A percentile compares a stretch with the other conserved stretches of the same genome.
These are phyloP conservation scores for Umbelopsis ramanniana DNA, from an alignment of 192 early-diverging fungal species.

Conservation along the genomic window DNA sequence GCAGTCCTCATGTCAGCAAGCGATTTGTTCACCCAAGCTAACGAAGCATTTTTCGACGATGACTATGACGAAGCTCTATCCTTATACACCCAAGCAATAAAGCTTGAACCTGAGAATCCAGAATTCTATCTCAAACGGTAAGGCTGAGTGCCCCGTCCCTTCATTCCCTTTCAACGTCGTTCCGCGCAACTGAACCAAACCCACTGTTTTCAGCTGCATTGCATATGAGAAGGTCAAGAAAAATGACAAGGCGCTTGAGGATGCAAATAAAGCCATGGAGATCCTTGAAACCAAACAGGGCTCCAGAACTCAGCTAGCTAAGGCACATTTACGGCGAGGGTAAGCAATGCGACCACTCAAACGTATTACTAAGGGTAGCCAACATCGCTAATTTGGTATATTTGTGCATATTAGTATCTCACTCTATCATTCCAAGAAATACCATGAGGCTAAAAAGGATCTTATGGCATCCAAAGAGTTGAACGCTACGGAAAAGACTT, in stretches of 20 bases:
- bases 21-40: constrained; percentile 51
- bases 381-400: not conserved
- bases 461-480: constrained; percentile 50
- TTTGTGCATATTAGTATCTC: constrained; percentile 44
- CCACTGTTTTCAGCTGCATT: constrained; percentile 49
- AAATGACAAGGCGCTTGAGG: constrained; percentile 59
- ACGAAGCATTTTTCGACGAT: constrained; percentile 79
- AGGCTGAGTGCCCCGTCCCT: not conserved
- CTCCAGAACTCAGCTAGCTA: constrained; percentile 56
- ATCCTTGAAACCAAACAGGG: constrained; percentile 57
- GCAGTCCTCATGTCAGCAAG: constrained; percentile 1
- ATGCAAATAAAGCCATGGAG: constrained; percentile 65
- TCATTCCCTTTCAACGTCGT: not conserved
- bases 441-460: constrained; percentile 61
- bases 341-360: constrained; percentile 12
- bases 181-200: constrained; percentile 18
- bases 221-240: constrained; percentile 70
- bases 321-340: constrained; percentile 71
- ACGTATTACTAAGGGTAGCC: not conserved
- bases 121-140: constrained; percentile 73
- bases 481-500: constrained; percentile 49
- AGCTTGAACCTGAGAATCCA: constrained; percentile 59
- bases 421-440: constrained; percentile 59
- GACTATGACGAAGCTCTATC: constrained; percentile 74
- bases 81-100: constrained; percentile 72